Evolutionary conservation across 345 rosid genomes (phyloP), one percentile per base, ranked within the genome.

Genomic region (Schrenkiella parvula): DNA sequence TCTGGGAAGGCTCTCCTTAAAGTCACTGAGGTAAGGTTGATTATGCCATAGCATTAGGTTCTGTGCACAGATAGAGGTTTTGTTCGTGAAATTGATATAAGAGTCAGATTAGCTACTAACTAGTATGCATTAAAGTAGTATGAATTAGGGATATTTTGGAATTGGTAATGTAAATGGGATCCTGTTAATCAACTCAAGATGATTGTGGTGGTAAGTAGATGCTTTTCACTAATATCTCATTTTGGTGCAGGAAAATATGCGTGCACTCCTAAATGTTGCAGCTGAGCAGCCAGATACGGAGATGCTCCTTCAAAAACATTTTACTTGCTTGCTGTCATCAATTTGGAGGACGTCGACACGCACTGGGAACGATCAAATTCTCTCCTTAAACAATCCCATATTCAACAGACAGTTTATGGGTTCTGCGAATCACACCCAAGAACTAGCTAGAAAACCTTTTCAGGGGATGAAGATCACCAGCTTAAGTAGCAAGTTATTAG

Each of bases 1-100:
- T 87, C 99, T 28, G 97, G 88, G 78, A 95, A 92, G 83, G 93
- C 93, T 55, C 89, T 88, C 77, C 92, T 95, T 15, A 92, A 85
- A 84, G 97, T 95, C 65, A 95, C 97, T 1, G 98, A 90, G 98
- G 99, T 95, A 87, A 82, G 80, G 44, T 55, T 69, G 56, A 63
- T 68, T 31, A 73, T 25, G 28, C 60, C 19, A 6, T 43, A 62
- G 32, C 47, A 18, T 22, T 60, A 50, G 41, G 66, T 54, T 65
- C 44, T 48, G 42, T 47, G 4, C 28, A 29, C 46, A 22, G 8
- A 75, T 46, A 8, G 14, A 6, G 19, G 44, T 52, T 37, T 59
- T 38, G 31, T 59, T 39, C 15, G 29, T 58, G 43, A 63, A 29
- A 44, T 14, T 56, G 56, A 32, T 44, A 69, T 0, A 3, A 44